These are phyloP conservation scores for Penicillium sp. DNA, from an alignment of 2,329 filamentous ascomycete species.

Conservation along the genomic window DNA sequence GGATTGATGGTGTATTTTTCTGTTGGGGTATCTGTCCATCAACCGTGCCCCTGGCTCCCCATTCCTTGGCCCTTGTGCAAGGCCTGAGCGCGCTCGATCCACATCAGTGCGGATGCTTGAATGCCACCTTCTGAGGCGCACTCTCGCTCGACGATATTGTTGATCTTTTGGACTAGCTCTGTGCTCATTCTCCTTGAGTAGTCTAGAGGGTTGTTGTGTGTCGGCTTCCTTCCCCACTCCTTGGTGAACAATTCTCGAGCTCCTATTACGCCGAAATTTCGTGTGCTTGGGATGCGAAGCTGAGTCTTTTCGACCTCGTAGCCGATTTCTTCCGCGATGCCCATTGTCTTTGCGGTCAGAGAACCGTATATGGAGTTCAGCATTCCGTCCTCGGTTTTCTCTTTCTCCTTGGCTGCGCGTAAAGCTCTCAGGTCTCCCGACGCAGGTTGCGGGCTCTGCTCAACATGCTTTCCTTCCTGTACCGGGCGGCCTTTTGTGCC, in stretches of 20 bases:
- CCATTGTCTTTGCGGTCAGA: constrained; percentile 73
- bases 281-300: constrained; percentile 85
- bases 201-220: background rate
- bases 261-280: constrained; percentile 80
- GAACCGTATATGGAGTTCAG: constrained; percentile 74
- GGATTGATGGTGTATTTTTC: background rate
- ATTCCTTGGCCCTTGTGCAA: constrained; percentile 47
- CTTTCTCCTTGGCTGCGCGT: constrained; percentile 34
- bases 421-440: constrained; percentile 44
- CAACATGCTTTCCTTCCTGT: constrained; percentile 33
- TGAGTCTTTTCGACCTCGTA: constrained; percentile 79
- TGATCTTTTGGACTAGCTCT: constrained; percentile 48
- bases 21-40: constrained; percentile 1
- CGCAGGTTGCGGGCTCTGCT: constrained; percentile 27
- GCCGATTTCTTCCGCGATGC: constrained; percentile 68
- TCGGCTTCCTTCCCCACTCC: constrained; percentile 9
- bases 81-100: constrained; percentile 52
- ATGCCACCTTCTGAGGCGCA: constrained; percentile 46
- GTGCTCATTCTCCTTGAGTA: constrained; percentile 35
- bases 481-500: constrained; percentile 37
- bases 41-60: constrained; percentile 27
- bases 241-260: constrained; percentile 40
- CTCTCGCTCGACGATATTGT: constrained; percentile 60
- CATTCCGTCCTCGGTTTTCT: constrained; percentile 31
- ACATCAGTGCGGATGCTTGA: constrained; percentile 45